phyloP scores from a whole-genome alignment of 345 rosid genomes.

The Nephelium lappaceum region DNA sequence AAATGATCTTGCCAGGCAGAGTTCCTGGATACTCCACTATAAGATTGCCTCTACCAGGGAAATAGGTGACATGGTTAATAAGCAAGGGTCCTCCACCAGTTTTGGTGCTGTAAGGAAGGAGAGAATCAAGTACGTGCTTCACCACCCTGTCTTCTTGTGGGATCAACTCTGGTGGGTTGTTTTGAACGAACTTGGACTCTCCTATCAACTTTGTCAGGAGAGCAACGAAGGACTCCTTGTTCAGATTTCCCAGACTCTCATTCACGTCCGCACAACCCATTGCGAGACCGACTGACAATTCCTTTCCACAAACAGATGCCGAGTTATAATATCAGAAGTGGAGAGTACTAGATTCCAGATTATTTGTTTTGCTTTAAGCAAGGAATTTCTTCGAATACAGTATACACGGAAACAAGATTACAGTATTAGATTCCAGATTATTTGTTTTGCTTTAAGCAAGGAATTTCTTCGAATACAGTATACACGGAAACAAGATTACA shows the following conservation, averaged over 20 bases:
- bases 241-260: slow-evolving; percentile 58
- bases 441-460: too few species aligned
- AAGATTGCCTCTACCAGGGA: slow-evolving; percentile 80
- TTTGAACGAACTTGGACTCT: slow-evolving; percentile 77
- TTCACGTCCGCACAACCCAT: slow-evolving; percentile 33
- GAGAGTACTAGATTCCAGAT: too few species aligned
- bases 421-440: too few species aligned
- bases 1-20: slow-evolving; percentile 77
- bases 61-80: slow-evolving; percentile 71
- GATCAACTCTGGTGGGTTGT: slow-evolving; percentile 93
- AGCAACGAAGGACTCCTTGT: slow-evolving; percentile 62
- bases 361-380: too few species aligned
- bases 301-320: too few species aligned
- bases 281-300: not conserved
- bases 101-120: slow-evolving; percentile 79
- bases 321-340: too few species aligned
- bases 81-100: slow-evolving; percentile 87
- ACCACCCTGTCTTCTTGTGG: slow-evolving; percentile 90
- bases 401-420: too few species aligned
- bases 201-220: slow-evolving; percentile 78
- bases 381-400: too few species aligned
- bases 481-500: too few species aligned
- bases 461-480: too few species aligned
- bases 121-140: slow-evolving; percentile 71
- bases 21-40: slow-evolving; percentile 98